Evolutionary conservation across 1,284 basidiomycete genomes (phyloP), one percentile per base, ranked within the genome.

Genomic region (Rhodofomes roseus): DNA sequence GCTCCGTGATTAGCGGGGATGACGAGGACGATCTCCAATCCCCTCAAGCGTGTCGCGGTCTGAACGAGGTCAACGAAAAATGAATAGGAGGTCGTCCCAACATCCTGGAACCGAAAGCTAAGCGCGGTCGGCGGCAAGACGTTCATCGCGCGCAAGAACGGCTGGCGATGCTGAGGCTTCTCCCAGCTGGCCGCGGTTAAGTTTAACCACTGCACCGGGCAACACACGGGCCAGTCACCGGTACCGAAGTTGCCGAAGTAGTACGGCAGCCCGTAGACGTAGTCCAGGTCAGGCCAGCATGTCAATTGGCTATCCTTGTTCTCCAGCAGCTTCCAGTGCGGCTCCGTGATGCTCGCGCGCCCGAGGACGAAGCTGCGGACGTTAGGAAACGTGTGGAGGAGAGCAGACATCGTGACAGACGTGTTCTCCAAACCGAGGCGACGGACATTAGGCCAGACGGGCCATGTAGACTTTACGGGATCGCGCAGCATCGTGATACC

Each of bases 251-350:
- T 31, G 12, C 50, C 50, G 20, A 52, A 52, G 20, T 52, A 52
- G 27, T 52, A 52, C 3, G 50, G 50, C 50, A 52, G 34, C n/a
- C 50, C 50, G 31, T 52, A 52, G 50, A 52, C 50, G 20, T 52
- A 52, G 22, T 52, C 31, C 29, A 52, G 31, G 2, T 52, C 50
- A 20, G 50, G 50, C 50, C 50, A 52, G 50, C 50, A 52, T 8
- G 50, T 52, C 29, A 52, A 5, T 16, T 52, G 50, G 22, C n/a
- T n/a, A 7, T n/a, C 50, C 50, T 52, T 52, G 50, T 52, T 52
- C 31, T 52, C 50, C 11, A 37, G 34, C 22, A 16, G 29, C 20
- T 52, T 52, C 50, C 29, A 52, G n/a, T 52, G 50, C 5, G 50
- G 50, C 20, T 52, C 50, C n/a, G 50, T 52, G 34, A 52, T 52